Base-by-base conservation (phyloP, 2,329 filamentous ascomycete genomes). In the Pseudofabraea citricarpa region DNA sequence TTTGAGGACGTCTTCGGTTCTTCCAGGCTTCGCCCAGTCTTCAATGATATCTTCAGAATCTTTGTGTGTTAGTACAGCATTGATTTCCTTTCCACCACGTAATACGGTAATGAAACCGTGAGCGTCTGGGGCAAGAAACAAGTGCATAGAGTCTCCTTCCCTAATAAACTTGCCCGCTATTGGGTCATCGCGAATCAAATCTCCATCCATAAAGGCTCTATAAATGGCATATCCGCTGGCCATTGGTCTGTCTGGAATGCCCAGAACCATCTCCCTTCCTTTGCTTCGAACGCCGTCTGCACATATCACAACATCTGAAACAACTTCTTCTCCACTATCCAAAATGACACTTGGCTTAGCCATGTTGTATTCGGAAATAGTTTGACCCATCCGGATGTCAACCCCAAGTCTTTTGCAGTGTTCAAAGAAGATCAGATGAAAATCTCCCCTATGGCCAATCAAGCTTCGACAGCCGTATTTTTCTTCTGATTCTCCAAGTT, bases 341-440 rank as follows among this genome's bases (percentile, higher is more conserved):
- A 38, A 5, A 13, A 38, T 21, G 4, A 18, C 36, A 13, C 18
- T 21, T 12, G 12, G 8, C 4, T 38, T 21, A 15, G 20, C 18
- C 23, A 22, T 21, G 18, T 22, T 22, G n/a, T 38, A 21, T 10
- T 38, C 36, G 5, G 36, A 22, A 21, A 38, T 21, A 5, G 10
- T 38, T n/a, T 38, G 36, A 10, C 36, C 36, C 36, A 38, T 15
- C 6, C 36, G 36, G 23, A 38, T 18, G 24, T 38, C 36, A n/a
- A 38, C 24, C 10, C 36, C 36, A 4, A 18, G 18, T 15, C 13
- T 21, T 13, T 22, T 5, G 5, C 18, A 18, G 18, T 38, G 36
- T n/a, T 24, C 18, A 12, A 22, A 2, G n/a, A 38, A 13, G n/a
- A 24, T 21, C 4, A 23, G 36, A 16, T 38, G 36, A 22, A 38